These are phyloP conservation scores for Cryoendolithus antarcticus DNA, from an alignment of 2,329 filamentous ascomycete species.

Conservation along the genomic window DNA sequence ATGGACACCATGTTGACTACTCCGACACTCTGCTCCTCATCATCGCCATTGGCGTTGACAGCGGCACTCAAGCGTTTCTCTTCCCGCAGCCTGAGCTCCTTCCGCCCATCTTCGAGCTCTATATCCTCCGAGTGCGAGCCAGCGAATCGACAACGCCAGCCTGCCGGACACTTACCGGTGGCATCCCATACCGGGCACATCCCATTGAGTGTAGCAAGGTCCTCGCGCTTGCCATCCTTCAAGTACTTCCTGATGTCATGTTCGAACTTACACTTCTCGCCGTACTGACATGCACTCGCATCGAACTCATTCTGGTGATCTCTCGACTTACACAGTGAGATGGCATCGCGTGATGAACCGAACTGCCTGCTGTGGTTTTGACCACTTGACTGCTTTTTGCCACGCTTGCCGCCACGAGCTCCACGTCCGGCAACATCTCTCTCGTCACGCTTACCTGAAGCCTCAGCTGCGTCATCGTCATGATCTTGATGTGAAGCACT, in stretches of 20 bases:
- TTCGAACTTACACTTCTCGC: conserved; percentile 65
- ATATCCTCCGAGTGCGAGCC: conserved; percentile 76
- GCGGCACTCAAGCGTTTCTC: conserved; percentile 19
- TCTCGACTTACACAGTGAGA: conserved; percentile 66
- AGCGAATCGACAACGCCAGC: conserved; percentile 92
- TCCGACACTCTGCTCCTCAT: conserved; percentile 40
- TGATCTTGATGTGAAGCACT: conserved; percentile 7
- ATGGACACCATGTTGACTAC: conserved; percentile 64
- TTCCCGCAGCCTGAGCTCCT: conserved; percentile 63
- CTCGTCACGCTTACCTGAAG: no score
- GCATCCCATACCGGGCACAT: conserved; percentile 71
- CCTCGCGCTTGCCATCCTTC: conserved; percentile 64
- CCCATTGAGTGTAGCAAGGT: conserved; percentile 63
- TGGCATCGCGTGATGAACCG: conserved; percentile 63
- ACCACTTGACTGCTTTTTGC: conserved; percentile 48
- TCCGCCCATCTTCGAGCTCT: conserved; percentile 63
- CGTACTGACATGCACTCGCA: conserved; percentile 60
- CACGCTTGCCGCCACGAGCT: conserved; percentile 21
- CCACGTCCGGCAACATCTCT: not conserved
- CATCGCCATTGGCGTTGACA: conserved; percentile 25
- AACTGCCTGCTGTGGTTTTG: conserved; percentile 79
- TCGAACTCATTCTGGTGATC: conserved; percentile 68
- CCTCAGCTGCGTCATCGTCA: conserved; percentile 34
- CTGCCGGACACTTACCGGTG: conserved; percentile 64
- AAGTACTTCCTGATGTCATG: conserved; percentile 83